A percentile compares a stretch with the other conserved stretches of the same genome.
Evolutionary conservation across 2,329 filamentous ascomycete species (phyloP).

Genomic region (Colletotrichum spaethianum): DNA sequence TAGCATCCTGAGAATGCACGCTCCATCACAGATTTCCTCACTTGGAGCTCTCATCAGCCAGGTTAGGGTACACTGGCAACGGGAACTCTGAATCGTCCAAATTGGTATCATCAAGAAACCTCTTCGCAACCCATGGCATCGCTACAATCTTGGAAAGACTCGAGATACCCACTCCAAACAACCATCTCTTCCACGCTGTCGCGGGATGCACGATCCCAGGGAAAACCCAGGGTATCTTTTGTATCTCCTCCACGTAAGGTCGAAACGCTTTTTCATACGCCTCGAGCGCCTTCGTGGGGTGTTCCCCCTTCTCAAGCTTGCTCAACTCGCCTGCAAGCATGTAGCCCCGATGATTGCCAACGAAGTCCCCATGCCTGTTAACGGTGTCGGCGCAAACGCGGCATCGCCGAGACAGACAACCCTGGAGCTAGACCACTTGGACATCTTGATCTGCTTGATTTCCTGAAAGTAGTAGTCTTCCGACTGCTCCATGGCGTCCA

Average conservation of each 20-base stretch:
- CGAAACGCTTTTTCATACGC: conserved; percentile 37
- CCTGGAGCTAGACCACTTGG: conserved; percentile 52
- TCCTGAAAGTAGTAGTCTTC: conserved; percentile 60
- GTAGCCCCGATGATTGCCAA: conserved; percentile 63
- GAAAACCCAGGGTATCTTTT: conserved; percentile 29
- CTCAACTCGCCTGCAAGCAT: conserved; percentile 64
- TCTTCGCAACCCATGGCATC: conserved; percentile 20
- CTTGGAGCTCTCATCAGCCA: conserved; percentile 4
- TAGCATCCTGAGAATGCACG: no score
- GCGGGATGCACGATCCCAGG: conserved; percentile 28
- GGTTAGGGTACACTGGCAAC: conserved; percentile 6
- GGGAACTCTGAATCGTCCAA: conserved; percentile 18
- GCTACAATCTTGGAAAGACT: conserved; percentile 28
- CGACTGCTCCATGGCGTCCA: conserved; percentile 48
- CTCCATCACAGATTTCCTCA: no score
- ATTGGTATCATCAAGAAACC: not conserved
- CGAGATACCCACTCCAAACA: conserved; percentile 22
- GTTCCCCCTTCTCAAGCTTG: conserved; percentile 26
- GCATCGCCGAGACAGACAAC: conserved; percentile 65
- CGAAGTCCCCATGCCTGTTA: conserved; percentile 62
- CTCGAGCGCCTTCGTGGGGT: conserved; percentile 25
- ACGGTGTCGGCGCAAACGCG: conserved; percentile 58
- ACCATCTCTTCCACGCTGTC: conserved; percentile 23
- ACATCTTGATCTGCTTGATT: conserved; percentile 57
- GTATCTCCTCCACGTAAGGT: conserved; percentile 33